A percentile compares a stretch with the other conserved stretches of the same genome.
Conservation (phyloP, 768 basidiomycete genomes). For the Pisolithus orientalis region DNA sequence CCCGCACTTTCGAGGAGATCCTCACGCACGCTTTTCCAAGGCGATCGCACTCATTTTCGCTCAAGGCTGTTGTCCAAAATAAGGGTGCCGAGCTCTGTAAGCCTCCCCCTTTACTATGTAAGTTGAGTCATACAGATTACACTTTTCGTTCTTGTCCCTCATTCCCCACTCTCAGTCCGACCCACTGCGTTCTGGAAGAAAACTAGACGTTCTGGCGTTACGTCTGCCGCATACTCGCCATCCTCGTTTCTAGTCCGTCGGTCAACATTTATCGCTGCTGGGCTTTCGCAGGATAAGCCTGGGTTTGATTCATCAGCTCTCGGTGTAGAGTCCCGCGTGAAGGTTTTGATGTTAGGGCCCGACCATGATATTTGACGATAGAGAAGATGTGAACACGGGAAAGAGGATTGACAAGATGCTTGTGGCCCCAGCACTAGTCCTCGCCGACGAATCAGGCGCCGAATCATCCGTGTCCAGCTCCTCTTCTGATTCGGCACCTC, state of each 20-base stretch:
- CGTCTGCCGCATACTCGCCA: slow-evolving; percentile 66
- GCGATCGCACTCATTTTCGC: neutral
- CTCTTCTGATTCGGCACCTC: neutral
- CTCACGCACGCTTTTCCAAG: slow-evolving; percentile 1
- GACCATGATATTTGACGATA: slow-evolving; percentile 22
- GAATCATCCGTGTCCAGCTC: neutral
- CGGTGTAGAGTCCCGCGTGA: slow-evolving; percentile 53
- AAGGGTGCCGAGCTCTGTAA: slow-evolving; percentile 39
- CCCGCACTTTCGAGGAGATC: slow-evolving; percentile 15
- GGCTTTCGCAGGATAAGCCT: slow-evolving; percentile 60
- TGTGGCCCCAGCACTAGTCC: neutral
- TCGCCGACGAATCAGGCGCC: neutral
- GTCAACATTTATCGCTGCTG: slow-evolving; percentile 74
- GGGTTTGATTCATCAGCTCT: slow-evolving; percentile 53
- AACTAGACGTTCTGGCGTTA: slow-evolving; percentile 64
- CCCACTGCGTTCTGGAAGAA: slow-evolving; percentile 80
- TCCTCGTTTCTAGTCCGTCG: slow-evolving; percentile 68
- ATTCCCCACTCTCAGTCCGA: slow-evolving; percentile 44
- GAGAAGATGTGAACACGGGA: no score
- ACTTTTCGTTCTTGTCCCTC: neutral
- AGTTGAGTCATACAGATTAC: slow-evolving; percentile 21
- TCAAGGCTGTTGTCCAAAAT: slow-evolving; percentile 9
- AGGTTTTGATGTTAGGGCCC: slow-evolving; percentile 33
- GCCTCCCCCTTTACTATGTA: slow-evolving; percentile 62
- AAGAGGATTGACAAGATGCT: neutral